These are phyloP conservation scores for Penicillium italicum DNA, from an alignment of 2,329 filamentous ascomycete genomes.

Conservation along the genomic window DNA sequence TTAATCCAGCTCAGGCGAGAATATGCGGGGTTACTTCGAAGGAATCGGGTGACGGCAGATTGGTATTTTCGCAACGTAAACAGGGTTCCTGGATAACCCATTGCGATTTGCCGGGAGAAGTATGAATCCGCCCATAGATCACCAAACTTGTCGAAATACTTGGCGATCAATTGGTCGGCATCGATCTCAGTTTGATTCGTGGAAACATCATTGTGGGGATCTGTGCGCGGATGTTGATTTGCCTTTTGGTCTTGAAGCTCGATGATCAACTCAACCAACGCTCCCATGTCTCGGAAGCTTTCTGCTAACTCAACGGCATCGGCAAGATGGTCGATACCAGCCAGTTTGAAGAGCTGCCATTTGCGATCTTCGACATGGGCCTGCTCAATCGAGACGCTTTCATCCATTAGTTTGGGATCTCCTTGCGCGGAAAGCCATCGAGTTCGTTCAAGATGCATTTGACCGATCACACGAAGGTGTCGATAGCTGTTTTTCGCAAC, in stretches of 20 bases:
- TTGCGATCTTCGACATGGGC: constrained; percentile 44
- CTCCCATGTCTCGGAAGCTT: constrained; percentile 60
- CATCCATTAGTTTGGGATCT: constrained; percentile 47
- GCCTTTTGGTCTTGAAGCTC: constrained; percentile 41
- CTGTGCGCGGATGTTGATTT: constrained; percentile 17
- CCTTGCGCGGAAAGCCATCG: constrained; percentile 56
- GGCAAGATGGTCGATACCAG: constrained; percentile 52
- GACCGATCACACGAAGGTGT: constrained; percentile 57
- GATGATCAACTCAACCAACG: constrained; percentile 52
- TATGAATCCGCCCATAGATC: constrained; percentile 61
- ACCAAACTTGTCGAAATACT: constrained; percentile 51
- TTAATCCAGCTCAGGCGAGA: constrained; percentile 92
- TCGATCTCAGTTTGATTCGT: constrained; percentile 29
- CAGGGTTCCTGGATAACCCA: constrained; percentile 63
- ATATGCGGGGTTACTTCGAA: constrained; percentile 67
- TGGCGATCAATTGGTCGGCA: constrained; percentile 39
- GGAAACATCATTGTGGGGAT: constrained; percentile 8
- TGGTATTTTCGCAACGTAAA: constrained; percentile 68
- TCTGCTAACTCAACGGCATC: constrained; percentile 61
- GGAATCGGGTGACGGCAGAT: constrained; percentile 70
- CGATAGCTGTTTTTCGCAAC: constrained; percentile 51
- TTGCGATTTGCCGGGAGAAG: constrained; percentile 72
- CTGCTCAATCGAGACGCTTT: constrained; percentile 48
- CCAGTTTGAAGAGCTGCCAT: constrained; percentile 47
- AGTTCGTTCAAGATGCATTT: constrained; percentile 57